These are phyloP conservation scores for Asterophora parasitica DNA, from an alignment of 768 basidiomycete species.

Conservation along the genomic window DNA sequence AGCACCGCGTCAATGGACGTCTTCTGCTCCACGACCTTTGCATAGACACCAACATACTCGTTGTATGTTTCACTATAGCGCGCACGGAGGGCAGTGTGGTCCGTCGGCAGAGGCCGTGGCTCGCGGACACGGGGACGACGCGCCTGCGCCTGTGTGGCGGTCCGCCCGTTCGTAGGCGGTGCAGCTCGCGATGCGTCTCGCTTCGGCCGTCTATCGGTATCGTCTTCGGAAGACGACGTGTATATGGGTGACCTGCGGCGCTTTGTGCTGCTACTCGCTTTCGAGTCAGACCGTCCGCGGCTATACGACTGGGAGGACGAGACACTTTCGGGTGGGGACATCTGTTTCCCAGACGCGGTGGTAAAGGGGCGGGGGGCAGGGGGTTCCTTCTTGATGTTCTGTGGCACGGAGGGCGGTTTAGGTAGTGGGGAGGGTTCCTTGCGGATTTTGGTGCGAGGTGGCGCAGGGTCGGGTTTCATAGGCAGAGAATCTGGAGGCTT, in stretches of 20 bases:
- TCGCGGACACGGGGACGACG: constrained; percentile 29
- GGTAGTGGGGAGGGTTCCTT: constrained; percentile 33
- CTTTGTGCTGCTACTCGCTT: constrained; percentile 25
- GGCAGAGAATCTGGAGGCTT: constrained; percentile 23
- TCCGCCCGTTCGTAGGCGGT: constrained; percentile 19
- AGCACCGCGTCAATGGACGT: constrained; percentile 49
- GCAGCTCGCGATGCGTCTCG: constrained; percentile 17
- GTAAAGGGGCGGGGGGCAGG: constrained; percentile 4
- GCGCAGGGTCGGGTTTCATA: constrained; percentile 31
- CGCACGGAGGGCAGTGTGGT: constrained; percentile 47
- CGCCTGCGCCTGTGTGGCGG: constrained; percentile 6
- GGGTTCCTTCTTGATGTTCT: constrained; percentile 16
- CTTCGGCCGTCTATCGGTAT: constrained; percentile 34
- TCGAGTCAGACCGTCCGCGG: constrained; percentile 16
- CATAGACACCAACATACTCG: constrained; percentile 45
- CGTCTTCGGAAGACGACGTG: constrained; percentile 59
- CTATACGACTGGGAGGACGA: constrained; percentile 16
- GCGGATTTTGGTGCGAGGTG: constrained; percentile 31
- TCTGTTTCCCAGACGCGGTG: constrained; percentile 6
- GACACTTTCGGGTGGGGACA: constrained; percentile 10
- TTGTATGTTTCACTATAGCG: constrained; percentile 49
- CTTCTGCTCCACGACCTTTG: constrained; percentile 45
- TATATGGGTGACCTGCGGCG: constrained; percentile 59
- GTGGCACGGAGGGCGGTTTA: constrained; percentile 18
- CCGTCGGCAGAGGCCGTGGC: constrained; percentile 34